phyloP scores from a whole-genome alignment of 495 filamentous ascomycete genomes.

The Elaphomyces granulatus region DNA sequence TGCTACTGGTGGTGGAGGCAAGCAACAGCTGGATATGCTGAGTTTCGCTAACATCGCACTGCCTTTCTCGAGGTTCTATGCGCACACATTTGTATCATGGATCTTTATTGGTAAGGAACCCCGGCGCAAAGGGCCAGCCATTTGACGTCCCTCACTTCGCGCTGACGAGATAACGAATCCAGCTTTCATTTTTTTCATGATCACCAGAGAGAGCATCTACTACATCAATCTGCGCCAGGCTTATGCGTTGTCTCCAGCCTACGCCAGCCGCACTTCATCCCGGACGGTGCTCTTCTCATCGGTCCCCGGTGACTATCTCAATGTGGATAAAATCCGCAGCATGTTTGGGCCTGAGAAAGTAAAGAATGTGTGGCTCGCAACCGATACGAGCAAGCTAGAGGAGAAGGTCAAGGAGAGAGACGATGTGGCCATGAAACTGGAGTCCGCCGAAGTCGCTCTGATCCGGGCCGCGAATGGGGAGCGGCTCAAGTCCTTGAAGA shows the following conservation, averaged over 20 bases:
- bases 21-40: constrained; percentile 62
- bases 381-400: constrained; percentile 67
- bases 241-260: constrained; percentile 75
- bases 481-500: constrained; percentile 62
- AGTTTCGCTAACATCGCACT: constrained; percentile 54
- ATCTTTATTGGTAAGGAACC: constrained; percentile 48
- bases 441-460: constrained; percentile 78
- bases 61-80: constrained; percentile 53
- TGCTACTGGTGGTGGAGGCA: constrained; percentile 47
- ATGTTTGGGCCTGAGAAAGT: constrained; percentile 64
- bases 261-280: constrained; percentile 81
- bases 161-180: too few species aligned
- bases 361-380: constrained; percentile 74
- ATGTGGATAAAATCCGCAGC: constrained; percentile 54
- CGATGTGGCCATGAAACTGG: constrained; percentile 68
- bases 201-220: constrained; percentile 84
- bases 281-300: constrained; percentile 86
- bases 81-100: constrained; percentile 58
- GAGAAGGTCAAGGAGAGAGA: constrained; percentile 76
- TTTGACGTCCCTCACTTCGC: too few species aligned
- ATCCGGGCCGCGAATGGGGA: constrained; percentile 68
- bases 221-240: constrained; percentile 95
- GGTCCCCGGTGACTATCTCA: constrained; percentile 61
- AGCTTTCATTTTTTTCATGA: constrained; percentile 74
- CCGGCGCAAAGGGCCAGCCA: too few species aligned